phyloP scores from a whole-genome alignment of 2,329 filamentous ascomycete species.

The Aspergillus terreus region DNA sequence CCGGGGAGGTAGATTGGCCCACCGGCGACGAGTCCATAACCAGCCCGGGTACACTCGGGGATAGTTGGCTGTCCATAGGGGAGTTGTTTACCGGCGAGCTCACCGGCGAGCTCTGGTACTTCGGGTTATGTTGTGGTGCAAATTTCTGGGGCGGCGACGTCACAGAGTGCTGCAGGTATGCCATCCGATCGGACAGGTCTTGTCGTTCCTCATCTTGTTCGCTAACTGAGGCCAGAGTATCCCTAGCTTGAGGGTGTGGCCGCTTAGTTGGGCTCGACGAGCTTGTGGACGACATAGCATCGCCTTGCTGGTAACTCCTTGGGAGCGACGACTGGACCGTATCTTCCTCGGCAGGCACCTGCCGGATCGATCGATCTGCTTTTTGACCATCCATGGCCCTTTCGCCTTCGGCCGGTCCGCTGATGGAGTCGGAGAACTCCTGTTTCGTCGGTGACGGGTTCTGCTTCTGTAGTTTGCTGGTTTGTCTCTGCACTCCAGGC shows the following conservation, averaged over 20 bases:
- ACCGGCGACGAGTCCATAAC: constrained; percentile 69
- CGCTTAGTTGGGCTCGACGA: constrained; percentile 23
- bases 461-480: constrained; percentile 69
- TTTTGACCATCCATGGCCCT: constrained; percentile 17
- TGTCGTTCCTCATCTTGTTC: constrained; percentile 8
- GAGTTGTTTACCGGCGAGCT: constrained; percentile 69
- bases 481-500: constrained; percentile 50
- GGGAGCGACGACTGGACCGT: constrained; percentile 17
- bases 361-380: constrained; percentile 31
- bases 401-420: constrained; percentile 18
- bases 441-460: constrained; percentile 47
- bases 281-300: constrained; percentile 16
- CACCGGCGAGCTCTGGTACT: constrained; percentile 50
- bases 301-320: constrained; percentile 17
- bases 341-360: constrained; percentile 29
- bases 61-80: constrained; percentile 44
- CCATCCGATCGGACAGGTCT: constrained; percentile 4
- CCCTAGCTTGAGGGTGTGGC: constrained; percentile 15
- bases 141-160: constrained; percentile 29
- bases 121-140: constrained; percentile 16
- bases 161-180: constrained; percentile 17
- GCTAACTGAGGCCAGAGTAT: constrained; percentile 18
- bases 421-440: constrained; percentile 33
- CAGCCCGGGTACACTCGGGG: constrained; percentile 58
- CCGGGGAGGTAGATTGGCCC: constrained; percentile 55